Base-by-base conservation (phyloP, 148 eudicot genomes). In the Rheum nobile region DNA sequence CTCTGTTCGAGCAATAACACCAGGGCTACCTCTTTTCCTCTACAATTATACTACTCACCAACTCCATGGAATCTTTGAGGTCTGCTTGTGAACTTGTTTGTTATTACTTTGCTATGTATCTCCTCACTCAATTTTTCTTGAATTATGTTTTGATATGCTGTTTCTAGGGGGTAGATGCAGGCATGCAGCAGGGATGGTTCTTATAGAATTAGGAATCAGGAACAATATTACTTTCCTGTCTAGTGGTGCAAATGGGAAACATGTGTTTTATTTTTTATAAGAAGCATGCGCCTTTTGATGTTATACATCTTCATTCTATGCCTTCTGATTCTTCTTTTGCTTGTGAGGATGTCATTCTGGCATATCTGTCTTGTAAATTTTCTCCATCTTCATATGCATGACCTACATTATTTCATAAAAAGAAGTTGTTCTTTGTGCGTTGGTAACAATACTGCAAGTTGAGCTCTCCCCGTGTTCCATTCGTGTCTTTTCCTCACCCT, bases 41-140 rank as follows among this genome's bases (percentile, higher is more conserved):
- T 95, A 95, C 83, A 95, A 95, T 75, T 95, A 95, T 73, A 95
- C 98, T 47, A 95, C 98, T 77, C 98, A 95, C 78, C 98, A 95
- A 87, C 83, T 95, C 80, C 91, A 91, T 87, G 98, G 98, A 54
- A 90, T 91, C 72, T 95, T 90, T 85, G 98, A 95, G 97, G 98
- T 95, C 8, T 75, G 89, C 75, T 74, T 39, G 16, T 8, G 44
- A 37, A 41, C 43, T 6, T 71, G 19, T n/a, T 44, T 67, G 39
- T 68, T 21, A 31, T 71, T 71, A 46, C 13, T 10, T 57, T 57
- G 67, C 34, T 26, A 26, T 26, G 31, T 57, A 26, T 57, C 32
- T 57, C 16, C 17, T 26, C 16, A 1, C 17, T 10, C 67, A 57
- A 57, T 21, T 24, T 28, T 57, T 19, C 29, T 54, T 22, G 4